A percentile compares a stretch with the other conserved stretches of the same genome.
Conservation (phyloP, 768 basidiomycete genomes). For the Scleroderma citrinum region DNA sequence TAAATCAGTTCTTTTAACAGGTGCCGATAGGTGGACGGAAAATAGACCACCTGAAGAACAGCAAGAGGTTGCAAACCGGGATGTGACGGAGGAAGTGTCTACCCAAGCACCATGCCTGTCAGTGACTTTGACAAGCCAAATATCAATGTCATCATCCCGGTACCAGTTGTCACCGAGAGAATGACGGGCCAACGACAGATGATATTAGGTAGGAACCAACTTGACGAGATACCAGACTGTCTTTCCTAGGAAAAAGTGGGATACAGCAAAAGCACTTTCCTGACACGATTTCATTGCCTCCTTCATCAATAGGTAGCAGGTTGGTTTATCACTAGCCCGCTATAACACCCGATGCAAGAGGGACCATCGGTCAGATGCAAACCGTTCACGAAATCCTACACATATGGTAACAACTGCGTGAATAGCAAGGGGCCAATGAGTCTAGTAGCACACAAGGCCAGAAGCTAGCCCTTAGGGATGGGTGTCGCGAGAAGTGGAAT, state of each 20-base stretch:
- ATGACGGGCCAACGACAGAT: slow-evolving; percentile 63
- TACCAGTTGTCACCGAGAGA: slow-evolving; percentile 45
- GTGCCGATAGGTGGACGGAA: slow-evolving; percentile 58
- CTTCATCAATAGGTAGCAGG: neutral
- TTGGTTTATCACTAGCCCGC: slow-evolving; percentile 53
- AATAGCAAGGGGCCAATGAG: slow-evolving; percentile 58
- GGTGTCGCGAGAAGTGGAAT: slow-evolving; percentile 32
- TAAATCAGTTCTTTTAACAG: slow-evolving; percentile 60
- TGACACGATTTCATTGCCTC: slow-evolving; percentile 21
- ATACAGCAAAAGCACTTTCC: slow-evolving; percentile 62
- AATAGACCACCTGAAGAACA: slow-evolving; percentile 46
- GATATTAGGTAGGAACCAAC: slow-evolving; percentile 33
- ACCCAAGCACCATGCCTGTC: slow-evolving; percentile 41
- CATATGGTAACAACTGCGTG: slow-evolving; percentile 63
- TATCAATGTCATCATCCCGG: slow-evolving; percentile 43
- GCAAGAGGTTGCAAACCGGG: slow-evolving; percentile 1
- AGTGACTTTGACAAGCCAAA: slow-evolving; percentile 59
- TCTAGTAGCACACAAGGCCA: slow-evolving; percentile 47
- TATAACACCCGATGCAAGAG: slow-evolving; percentile 61
- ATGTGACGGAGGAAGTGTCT: slow-evolving; percentile 29
- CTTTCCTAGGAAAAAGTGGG: slow-evolving; percentile 56
- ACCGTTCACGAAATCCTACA: slow-evolving; percentile 60
- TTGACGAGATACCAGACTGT: slow-evolving; percentile 42
- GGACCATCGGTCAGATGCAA: slow-evolving; percentile 53
- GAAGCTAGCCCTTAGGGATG: slow-evolving; percentile 47